These are phyloP conservation scores for Fomitopsis betulina DNA, from an alignment of 1,284 basidiomycete species.

Conservation along the genomic window DNA sequence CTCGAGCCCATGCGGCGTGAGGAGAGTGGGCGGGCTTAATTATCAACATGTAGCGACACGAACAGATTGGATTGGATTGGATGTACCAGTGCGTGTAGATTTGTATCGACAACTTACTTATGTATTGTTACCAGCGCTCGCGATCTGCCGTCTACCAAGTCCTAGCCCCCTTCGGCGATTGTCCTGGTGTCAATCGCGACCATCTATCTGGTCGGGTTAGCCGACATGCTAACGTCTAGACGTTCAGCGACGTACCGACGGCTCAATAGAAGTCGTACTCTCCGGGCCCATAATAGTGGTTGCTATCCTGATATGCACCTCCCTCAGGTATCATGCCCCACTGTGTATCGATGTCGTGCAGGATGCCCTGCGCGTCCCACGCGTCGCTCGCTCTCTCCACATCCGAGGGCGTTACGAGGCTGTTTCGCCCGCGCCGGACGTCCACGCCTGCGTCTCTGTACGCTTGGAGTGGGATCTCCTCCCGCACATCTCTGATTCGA, in stretches of 20 bases:
- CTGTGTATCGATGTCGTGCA: slow-evolving; percentile 8
- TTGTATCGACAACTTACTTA: not conserved
- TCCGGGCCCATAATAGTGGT: not conserved
- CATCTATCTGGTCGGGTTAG: too few species aligned
- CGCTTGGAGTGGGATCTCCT: not conserved
- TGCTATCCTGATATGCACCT: slow-evolving; percentile 1
- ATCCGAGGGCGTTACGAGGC: slow-evolving; percentile 4
- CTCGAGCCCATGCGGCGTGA: too few species aligned
- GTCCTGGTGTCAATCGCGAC: too few species aligned
- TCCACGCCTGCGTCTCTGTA: not conserved
- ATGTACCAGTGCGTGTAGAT: not conserved
- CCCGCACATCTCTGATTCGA: slow-evolving; percentile 3
- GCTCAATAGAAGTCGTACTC: not conserved
- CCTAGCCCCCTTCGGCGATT: too few species aligned
- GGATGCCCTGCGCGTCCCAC: slow-evolving; percentile 2
- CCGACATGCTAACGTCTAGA: too few species aligned
- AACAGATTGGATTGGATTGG: not conserved
- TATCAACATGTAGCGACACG: not conserved
- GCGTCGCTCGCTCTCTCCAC: not conserved
- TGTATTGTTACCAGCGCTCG: not conserved
- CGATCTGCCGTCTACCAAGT: not conserved
- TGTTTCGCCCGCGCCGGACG: not conserved
- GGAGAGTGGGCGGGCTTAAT: not conserved
- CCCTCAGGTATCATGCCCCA: slow-evolving; percentile 5
- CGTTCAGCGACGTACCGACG: not conserved